phyloP scores from a whole-genome alignment of 2,329 filamentous ascomycete species.

The Pestalotiopsis fici region DNA sequence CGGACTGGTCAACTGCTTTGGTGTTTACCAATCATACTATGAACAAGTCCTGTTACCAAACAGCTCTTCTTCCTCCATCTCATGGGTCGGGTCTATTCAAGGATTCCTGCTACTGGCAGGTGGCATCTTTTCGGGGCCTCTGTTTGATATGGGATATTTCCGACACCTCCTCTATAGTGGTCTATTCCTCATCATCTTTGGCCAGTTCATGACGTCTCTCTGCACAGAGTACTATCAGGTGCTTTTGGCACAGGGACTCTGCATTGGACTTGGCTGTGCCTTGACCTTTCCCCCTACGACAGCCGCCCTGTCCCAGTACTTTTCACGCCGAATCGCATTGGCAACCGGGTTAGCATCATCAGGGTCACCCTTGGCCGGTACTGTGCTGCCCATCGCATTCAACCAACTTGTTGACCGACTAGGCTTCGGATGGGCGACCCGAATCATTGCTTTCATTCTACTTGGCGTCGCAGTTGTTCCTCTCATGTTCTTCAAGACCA shows the following conservation, averaged over 20 bases:
- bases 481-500: conserved; percentile 25
- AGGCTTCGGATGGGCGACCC: conserved; percentile 46
- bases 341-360: conserved; percentile 32
- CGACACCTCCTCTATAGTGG: conserved; percentile 42
- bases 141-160: conserved; percentile 53
- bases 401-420: conserved; percentile 37
- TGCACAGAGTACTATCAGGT: conserved; percentile 51
- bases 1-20: conserved; percentile 42
- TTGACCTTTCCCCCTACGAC: conserved; percentile 23
- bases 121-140: conserved; percentile 49
- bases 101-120: conserved; percentile 52
- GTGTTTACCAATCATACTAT: conserved; percentile 54
- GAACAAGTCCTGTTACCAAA: conserved; percentile 25
- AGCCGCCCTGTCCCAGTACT: conserved; percentile 29
- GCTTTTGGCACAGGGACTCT: conserved; percentile 51
- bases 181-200: conserved; percentile 46
- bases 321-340: conserved; percentile 27
- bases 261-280: conserved; percentile 42
- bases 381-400: conserved; percentile 44
- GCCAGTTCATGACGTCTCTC: conserved; percentile 54
- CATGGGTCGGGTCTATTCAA: conserved; percentile 53
- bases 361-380: conserved; percentile 34
- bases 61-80: conserved; percentile 45
- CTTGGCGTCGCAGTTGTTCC: conserved; percentile 36
- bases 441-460: conserved; percentile 41